A percentile compares a stretch with the other conserved stretches of the same genome.
These are phyloP conservation scores for Malus orientalis DNA, from an alignment of 306 rosid genomes.

Conservation along the genomic window DNA sequence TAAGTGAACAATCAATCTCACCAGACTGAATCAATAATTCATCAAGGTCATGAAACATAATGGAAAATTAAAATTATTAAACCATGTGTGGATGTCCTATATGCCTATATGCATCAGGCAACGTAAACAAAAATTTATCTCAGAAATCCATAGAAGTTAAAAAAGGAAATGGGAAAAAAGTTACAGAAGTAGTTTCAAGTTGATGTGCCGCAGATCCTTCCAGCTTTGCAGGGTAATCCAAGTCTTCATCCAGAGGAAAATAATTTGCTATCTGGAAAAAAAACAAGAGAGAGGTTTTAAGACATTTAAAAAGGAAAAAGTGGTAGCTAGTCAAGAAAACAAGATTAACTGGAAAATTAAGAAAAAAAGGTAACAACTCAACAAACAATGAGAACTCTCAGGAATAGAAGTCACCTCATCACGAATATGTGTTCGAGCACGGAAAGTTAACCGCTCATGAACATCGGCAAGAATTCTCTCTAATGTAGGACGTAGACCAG, in stretches of 20 bases:
- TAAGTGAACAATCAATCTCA: not conserved
- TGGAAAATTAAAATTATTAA: not conserved
- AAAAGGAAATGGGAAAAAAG: slow-evolving; percentile 14
- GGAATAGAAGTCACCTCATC: slow-evolving; percentile 65
- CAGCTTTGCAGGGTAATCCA: slow-evolving; percentile 96
- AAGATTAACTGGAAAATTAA: not conserved
- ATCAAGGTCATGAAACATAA: not conserved
- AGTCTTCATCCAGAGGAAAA: slow-evolving; percentile 73
- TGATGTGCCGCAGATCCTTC: slow-evolving; percentile 47
- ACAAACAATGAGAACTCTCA: not conserved
- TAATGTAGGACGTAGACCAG: slow-evolving; percentile 80
- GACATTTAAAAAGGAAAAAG: not conserved
- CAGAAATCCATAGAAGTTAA: not conserved
- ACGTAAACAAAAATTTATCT: not conserved
- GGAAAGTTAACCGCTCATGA: slow-evolving; percentile 91
- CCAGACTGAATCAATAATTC: not conserved
- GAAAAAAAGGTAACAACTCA: not conserved
- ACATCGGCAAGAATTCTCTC: slow-evolving; percentile 95
- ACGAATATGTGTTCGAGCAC: slow-evolving; percentile 86
- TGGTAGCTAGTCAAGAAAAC: not conserved
- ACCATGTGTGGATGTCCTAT: not conserved
- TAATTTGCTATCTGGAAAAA: slow-evolving; percentile 78
- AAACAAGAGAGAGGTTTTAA: not conserved
- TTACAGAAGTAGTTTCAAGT: slow-evolving; percentile 63
- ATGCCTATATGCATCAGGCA: not conserved